Base-by-base conservation (phyloP, 768 basidiomycete species). In the Neoboletus magnificus region DNA sequence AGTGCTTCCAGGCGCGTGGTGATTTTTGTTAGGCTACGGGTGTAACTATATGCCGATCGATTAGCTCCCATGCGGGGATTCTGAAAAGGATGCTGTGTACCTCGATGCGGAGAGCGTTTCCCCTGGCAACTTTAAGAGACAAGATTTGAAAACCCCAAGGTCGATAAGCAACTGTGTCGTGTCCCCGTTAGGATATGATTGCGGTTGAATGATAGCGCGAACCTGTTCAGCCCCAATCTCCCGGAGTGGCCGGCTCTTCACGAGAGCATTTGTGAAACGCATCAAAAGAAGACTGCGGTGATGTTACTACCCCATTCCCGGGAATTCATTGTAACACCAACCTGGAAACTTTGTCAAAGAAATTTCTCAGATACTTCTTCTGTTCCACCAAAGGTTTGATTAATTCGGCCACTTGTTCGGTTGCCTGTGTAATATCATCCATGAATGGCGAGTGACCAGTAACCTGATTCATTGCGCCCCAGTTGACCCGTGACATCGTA, bases 201-300 rank as follows among this genome's bases (percentile, higher is more conserved):
- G 22, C 20, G 23, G 33, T 20, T 12, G 7, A 18, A 41, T 27
- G 32, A 45, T 7, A 40, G 20, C 15, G 37, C 73, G 42, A 49
- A 89, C 91, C 82, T 98, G 96, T 72, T 99, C 96, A 5, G 96
- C 96, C 7, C 96, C 95, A 33, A 90, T 89, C 70, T 96, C 93
- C 66, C 86, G 84, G 61, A 99, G 73, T 5, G 97, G 97, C 40
- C 94, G 78, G 68, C 93, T 95, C 71, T 86, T 86, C 20, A 98
- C 93, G 33, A 98, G 77, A 0, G 89, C 82, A 62, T 91, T 89
- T 0, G 93, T 97, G 64, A 98, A 98, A 54, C 90, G 89, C 33
- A 85, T 84, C 37, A 98, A 74, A 33, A 98, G 74, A 36, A 96
- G 76, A 47, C 94, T 96, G 59, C 13, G 5, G n/a, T 23, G 33